Evolutionary conservation across 768 basidiomycete species (phyloP).

Genomic region (Pluteus cervinus): DNA sequence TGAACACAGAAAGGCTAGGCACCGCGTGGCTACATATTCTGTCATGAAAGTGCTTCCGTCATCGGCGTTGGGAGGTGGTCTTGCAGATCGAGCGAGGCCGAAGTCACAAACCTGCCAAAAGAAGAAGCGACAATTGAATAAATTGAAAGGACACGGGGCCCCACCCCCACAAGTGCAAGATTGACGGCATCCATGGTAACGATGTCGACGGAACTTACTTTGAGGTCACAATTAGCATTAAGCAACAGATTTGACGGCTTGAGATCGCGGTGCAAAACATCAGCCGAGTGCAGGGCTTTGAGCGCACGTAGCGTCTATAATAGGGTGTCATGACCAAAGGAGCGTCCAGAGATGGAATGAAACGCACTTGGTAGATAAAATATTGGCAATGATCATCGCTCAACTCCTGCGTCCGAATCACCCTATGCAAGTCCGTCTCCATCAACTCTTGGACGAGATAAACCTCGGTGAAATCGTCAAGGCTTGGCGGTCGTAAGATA

Average conservation of each 20-base stretch:
- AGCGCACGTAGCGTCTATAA: conserved; percentile 79
- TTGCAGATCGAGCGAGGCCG: conserved; percentile 64
- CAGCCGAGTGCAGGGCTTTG: conserved; percentile 92
- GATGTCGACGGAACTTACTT: conserved; percentile 55
- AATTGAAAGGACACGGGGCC: no score
- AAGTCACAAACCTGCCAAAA: conserved; percentile 71
- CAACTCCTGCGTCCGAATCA: conserved; percentile 90
- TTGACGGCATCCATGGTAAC: no score
- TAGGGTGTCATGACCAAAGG: conserved; percentile 1
- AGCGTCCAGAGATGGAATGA: conserved; percentile 6
- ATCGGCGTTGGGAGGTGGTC: conserved; percentile 7
- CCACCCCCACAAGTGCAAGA: no score
- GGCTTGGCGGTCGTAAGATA: conserved; percentile 73
- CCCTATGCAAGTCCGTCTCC: conserved; percentile 94
- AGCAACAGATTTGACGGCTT: conserved; percentile 94
- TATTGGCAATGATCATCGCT: conserved; percentile 97
- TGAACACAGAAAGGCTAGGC: conserved; percentile 10
- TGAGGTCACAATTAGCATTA: conserved; percentile 95
- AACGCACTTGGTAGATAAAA: conserved; percentile 86
- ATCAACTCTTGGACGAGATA: conserved; percentile 64
- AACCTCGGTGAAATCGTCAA: conserved; percentile 84
- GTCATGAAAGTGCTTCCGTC: conserved; percentile 58
- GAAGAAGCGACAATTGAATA: no score
- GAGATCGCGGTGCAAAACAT: conserved; percentile 92
- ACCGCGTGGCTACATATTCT: conserved; percentile 95